Conservation (phyloP, 1,284 basidiomycete species). For the Paramarasmius palmivorus region DNA sequence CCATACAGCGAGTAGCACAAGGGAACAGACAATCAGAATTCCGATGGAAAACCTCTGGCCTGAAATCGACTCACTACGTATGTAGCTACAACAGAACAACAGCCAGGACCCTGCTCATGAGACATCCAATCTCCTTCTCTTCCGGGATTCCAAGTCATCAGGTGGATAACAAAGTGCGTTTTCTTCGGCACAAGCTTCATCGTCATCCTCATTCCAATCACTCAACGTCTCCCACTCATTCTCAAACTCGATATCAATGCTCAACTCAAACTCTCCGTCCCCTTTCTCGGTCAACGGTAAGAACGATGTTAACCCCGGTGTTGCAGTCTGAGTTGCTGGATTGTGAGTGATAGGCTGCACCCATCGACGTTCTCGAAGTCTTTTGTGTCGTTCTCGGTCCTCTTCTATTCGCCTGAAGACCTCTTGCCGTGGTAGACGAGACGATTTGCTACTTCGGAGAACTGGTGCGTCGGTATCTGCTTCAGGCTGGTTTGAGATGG, state of each 20-base stretch:
- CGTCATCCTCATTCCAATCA: constrained; percentile 88
- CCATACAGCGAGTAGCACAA: too few relatives aligned
- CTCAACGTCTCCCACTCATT: constrained; percentile 90
- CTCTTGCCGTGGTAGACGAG: constrained; percentile 60
- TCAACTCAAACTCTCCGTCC: constrained; percentile 47
- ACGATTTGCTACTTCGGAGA: constrained; percentile 17
- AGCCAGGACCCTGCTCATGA: too few relatives aligned
- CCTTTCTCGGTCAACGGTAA: constrained; percentile 50
- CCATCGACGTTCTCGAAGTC: constrained; percentile 90
- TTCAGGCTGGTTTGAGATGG: constrained; percentile 27
- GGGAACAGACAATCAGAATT: too few relatives aligned
- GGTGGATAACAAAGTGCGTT: constrained; percentile 63
- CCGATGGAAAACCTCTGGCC: too few relatives aligned
- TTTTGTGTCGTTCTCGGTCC: constrained; percentile 92
- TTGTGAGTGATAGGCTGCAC: constrained; percentile 74
- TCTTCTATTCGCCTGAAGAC: constrained; percentile 91
- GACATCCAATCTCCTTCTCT: constrained; percentile 43
- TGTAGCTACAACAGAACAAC: too few relatives aligned
- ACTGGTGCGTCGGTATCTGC: constrained; percentile 21
- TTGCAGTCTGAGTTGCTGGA: constrained; percentile 35
- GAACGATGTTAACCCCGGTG: constrained; percentile 57
- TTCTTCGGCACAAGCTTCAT: constrained; percentile 72
- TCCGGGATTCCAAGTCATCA: constrained; percentile 40
- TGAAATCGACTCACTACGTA: too few relatives aligned
- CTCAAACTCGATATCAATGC: constrained; percentile 88